Conservation (phyloP, 2,329 filamentous ascomycete species). For the Paecilomyces dactylethromorphus region DNA sequence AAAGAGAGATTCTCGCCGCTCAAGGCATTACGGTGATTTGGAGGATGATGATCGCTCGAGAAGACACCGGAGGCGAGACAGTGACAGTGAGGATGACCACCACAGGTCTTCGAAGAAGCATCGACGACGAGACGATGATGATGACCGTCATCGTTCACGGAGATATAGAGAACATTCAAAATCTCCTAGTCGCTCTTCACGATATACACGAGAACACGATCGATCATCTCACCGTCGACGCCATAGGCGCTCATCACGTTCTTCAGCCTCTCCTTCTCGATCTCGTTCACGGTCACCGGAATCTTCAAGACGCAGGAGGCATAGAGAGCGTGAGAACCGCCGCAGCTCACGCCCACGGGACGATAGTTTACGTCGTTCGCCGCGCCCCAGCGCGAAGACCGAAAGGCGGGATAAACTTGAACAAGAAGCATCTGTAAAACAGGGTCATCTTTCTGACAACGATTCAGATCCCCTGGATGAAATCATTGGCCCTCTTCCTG, state of each 20-base stretch:
- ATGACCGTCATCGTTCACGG: constrained; percentile 3
- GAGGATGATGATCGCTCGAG: constrained; percentile 17
- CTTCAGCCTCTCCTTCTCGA: constrained; percentile 13
- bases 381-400: not conserved
- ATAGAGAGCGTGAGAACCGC: constrained; percentile 3
- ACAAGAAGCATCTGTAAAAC: constrained; percentile 1
- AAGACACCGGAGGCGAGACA: constrained; percentile 16
- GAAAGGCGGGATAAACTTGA: not conserved
- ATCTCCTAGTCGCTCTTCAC: constrained; percentile 16
- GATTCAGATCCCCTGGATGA: constrained; percentile 67
- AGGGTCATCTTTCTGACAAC: constrained; percentile 8
- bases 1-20: constrained; percentile 18
- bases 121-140: constrained; percentile 8
- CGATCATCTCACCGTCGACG: constrained; percentile 6
- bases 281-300: constrained; percentile 14
- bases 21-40: constrained; percentile 9
- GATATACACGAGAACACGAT: constrained; percentile 3
- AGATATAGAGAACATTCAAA: constrained; percentile 14
- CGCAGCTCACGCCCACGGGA: constrained; percentile 1
- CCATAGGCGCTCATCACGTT: constrained; percentile 7
- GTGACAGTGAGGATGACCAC: constrained; percentile 10
- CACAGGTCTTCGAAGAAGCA: constrained; percentile 9
- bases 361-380: not conserved
- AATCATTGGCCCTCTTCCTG: constrained; percentile 65
- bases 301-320: constrained; percentile 9